Evolutionary conservation across 2,329 filamentous ascomycete genomes (phyloP).

Genomic region (Hypoxylon sp.): DNA sequence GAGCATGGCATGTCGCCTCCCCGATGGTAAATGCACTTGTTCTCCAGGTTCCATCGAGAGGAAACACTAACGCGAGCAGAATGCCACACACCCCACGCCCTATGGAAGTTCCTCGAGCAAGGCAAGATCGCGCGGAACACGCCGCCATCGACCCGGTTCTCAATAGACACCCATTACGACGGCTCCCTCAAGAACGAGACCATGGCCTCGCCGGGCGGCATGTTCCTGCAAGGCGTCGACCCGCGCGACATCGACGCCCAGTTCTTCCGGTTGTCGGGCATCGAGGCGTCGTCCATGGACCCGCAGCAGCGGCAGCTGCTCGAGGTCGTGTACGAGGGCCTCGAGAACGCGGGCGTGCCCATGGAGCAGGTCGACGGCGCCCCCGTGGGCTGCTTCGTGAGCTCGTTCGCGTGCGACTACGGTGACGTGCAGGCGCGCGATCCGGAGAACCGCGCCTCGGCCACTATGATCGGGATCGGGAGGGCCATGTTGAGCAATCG

Average conservation of each 20-base stretch:
- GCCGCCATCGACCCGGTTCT: constrained; percentile 23
- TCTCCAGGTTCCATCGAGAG: too few relatives aligned
- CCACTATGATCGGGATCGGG: constrained; percentile 35
- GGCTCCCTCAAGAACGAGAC: constrained; percentile 10
- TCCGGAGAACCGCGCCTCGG: constrained; percentile 34
- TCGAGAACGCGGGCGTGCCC: constrained; percentile 34
- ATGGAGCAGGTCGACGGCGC: constrained; percentile 13
- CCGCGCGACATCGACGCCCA: constrained; percentile 1
- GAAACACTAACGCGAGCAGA: not conserved
- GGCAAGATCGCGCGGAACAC: constrained; percentile 23
- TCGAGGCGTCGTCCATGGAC: constrained; percentile 12
- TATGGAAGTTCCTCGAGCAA: constrained; percentile 27
- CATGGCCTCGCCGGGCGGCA: constrained; percentile 25
- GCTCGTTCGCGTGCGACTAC: constrained; percentile 6
- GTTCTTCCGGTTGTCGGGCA: constrained; percentile 8
- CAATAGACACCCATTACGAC: constrained; percentile 19
- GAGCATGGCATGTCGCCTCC: constrained; percentile 28
- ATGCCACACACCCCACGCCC: constrained; percentile 16
- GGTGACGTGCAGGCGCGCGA: constrained; percentile 38
- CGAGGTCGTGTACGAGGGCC: constrained; percentile 35
- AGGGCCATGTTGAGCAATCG: constrained; percentile 49
- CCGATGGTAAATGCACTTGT: too few relatives aligned
- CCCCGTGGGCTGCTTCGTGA: constrained; percentile 24
- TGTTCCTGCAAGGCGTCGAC: constrained; percentile 15
- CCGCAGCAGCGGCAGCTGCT: constrained; percentile 34